Percentiles rank a stretch among this genome's conserved stretches.
Conservation (phyloP, 2,329 filamentous ascomycete species). For the Didymella keratinophila region DNA sequence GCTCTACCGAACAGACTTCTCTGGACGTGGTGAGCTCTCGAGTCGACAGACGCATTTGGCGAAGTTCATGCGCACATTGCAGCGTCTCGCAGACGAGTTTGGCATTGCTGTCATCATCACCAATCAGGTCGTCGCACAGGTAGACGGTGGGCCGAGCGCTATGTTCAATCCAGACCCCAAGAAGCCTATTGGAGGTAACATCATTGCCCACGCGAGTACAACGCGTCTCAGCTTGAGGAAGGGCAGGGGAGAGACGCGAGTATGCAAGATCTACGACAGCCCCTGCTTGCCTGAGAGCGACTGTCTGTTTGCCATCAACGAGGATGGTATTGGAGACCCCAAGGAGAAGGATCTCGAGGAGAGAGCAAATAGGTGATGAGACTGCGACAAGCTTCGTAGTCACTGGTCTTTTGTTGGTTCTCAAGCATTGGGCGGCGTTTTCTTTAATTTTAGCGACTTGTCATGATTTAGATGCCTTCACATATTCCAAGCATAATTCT, state of each 20-base stretch:
- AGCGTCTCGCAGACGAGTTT: conserved; percentile 80
- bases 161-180: conserved; percentile 99
- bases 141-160: conserved; percentile 91
- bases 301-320: conserved; percentile 94
- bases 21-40: conserved; percentile 95
- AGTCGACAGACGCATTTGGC: conserved; percentile 87
- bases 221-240: conserved; percentile 96
- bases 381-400: neutral
- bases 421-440: conserved; percentile 30
- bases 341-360: conserved; percentile 95
- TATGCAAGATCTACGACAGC: conserved; percentile 99
- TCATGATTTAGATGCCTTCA: conserved; percentile 19
- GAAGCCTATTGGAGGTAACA: conserved; percentile 98
- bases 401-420: neutral
- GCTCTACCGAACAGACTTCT: conserved; percentile 94
- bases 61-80: conserved; percentile 86
- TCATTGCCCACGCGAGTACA: conserved; percentile 96
- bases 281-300: conserved; percentile 96
- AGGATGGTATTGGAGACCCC: conserved; percentile 95
- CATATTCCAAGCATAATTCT: neutral
- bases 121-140: conserved; percentile 97
- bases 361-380: conserved; percentile 32
- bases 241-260: conserved; percentile 90
- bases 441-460: conserved; percentile 10
- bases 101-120: conserved; percentile 98